Base-by-base conservation (phyloP, 1,284 basidiomycete genomes). In the Microbotryum intermedium region DNA sequence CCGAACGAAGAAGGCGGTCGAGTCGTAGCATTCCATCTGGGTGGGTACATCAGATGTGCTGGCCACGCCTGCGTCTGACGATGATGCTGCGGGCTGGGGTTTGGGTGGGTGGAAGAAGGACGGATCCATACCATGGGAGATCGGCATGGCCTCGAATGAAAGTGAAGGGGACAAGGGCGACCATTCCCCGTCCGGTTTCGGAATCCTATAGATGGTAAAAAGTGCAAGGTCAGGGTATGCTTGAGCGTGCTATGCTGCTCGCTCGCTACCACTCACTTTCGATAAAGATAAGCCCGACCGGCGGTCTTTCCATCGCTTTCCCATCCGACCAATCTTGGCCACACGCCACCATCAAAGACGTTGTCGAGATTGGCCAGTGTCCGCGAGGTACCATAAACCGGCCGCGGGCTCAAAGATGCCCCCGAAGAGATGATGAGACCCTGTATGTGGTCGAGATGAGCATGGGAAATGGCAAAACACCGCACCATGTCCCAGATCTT, bases 1-100 rank as follows among this genome's bases (percentile, higher is more conserved):
- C 13, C 81, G 80, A 63, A 91, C 72, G 72, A 89, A 88, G 75
- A 85, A 90, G 10, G 87, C 88, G 2, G 84, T 77, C 29, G 85
- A 85, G 18, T 82, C 77, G 73, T 90, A 87, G 2, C 76, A 50
- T 39, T 65, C 58, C 9, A 9, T 23, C n/a, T 53, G 13, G 11
- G 28, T 44, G 2, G 23, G 25, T 29, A 26, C 11, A 42, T 42
- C 21, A 9, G 64, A 46, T 43, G 8, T 7, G 29, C 50, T 44
- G 2, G 28, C 44, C 30, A 34, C 57, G 29, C 74, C 34, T 39
- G 34, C 18, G 18, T 16, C 34, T 11, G 34, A 39, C 11, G 34
- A 34, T 28, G 48, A 9, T 9, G 25, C n/a, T 13, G 39, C 11
- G 13, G 25, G 29, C 4, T 2, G 43, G 21, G 47, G 44, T 18